These are phyloP conservation scores for Saccharomycodes ludwigii DNA, from an alignment of 805 yeast species.

Conservation along the genomic window DNA sequence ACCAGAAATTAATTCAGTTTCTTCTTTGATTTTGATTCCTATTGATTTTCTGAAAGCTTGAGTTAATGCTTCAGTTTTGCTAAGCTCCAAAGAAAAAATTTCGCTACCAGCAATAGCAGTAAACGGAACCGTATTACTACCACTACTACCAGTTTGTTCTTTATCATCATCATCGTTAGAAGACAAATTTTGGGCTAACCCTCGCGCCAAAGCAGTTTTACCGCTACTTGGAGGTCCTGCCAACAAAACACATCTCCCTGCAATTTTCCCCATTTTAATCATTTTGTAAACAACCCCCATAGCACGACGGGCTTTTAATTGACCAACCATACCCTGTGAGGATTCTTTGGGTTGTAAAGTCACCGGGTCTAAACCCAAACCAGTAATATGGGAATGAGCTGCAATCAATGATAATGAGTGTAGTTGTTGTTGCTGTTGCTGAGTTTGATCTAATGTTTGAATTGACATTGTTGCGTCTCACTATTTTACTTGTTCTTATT, in stretches of 20 bases:
- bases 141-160: conserved; percentile 27
- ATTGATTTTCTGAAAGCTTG: conserved; percentile 94
- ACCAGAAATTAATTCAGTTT: conserved; percentile 95
- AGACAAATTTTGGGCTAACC: conserved; percentile 62
- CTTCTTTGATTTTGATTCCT: conserved; percentile 92
- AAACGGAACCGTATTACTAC: conserved; percentile 65
- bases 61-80: conserved; percentile 91
- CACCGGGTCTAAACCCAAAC: conserved; percentile 84
- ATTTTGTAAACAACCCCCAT: conserved; percentile 89
- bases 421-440: conserved; percentile 33
- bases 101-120: conserved; percentile 94
- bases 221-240: conserved; percentile 99
- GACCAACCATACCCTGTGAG: conserved; percentile 96
- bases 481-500: conserved; percentile 2
- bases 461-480: conserved; percentile 22
- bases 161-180: conserved; percentile 14
- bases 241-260: conserved; percentile 88
- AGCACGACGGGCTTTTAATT: conserved; percentile 85
- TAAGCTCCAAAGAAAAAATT: conserved; percentile 78
- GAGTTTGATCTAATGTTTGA: conserved; percentile 26
- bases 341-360: conserved; percentile 69
- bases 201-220: conserved; percentile 97
- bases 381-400: conserved; percentile 96
- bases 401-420: conserved; percentile 73
- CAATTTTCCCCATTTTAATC: conserved; percentile 89